A percentile compares a stretch with the other conserved stretches of the same genome.
Conservation (phyloP, 441 rosid species). For the Gossypium laxum region DNA sequence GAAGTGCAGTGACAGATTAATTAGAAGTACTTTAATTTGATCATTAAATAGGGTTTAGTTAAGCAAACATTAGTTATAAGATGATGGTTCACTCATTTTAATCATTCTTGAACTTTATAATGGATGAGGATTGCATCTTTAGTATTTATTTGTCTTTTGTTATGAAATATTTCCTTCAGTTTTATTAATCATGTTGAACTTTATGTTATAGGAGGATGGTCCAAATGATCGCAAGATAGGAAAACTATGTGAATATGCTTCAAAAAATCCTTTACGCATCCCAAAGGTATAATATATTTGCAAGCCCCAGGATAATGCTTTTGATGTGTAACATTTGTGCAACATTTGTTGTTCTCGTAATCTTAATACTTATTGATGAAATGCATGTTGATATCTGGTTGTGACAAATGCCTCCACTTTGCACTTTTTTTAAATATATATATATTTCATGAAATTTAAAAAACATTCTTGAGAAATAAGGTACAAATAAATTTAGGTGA, state of each 20-base stretch:
- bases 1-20: neutral
- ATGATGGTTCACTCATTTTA: neutral
- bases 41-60: conserved; percentile 4
- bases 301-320: conserved; percentile 2
- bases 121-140: neutral
- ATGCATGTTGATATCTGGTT: neutral
- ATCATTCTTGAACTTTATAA: neutral
- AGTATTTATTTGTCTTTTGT: neutral
- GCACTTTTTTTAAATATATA: neutral
- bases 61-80: neutral
- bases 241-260: conserved; percentile 86
- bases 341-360: neutral
- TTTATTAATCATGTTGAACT: conserved; percentile 6
- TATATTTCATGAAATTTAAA: neutral
- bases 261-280: conserved; percentile 75
- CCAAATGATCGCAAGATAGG: conserved; percentile 81
- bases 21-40: neutral
- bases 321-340: neutral
- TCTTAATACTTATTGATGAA: neutral
- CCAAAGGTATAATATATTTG: conserved; percentile 57
- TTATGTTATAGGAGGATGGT: conserved; percentile 59
- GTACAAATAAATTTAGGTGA: neutral
- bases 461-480: neutral
- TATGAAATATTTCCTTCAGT: neutral
- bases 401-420: neutral